phyloP scores from a whole-genome alignment of 306 rosid species.

The Fragaria ananassa region DNA sequence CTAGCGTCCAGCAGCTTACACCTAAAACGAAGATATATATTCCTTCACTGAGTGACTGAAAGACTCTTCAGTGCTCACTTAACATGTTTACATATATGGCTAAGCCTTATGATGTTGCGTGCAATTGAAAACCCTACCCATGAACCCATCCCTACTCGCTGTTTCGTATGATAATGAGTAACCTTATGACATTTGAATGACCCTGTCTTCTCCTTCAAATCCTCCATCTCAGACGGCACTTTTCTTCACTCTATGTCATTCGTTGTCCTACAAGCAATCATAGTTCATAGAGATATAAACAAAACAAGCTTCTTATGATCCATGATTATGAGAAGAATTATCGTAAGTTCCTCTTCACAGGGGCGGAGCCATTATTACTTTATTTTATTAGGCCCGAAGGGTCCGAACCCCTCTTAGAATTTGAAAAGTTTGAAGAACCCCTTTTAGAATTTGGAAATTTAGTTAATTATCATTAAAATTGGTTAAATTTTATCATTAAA shows the following conservation, averaged over 20 bases:
- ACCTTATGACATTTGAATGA: slow-evolving; percentile 46
- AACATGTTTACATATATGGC: not conserved
- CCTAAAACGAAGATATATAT: slow-evolving; percentile 46
- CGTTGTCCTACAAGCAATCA: slow-evolving; percentile 39
- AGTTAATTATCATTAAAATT: too few species aligned
- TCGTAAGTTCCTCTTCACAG: not conserved
- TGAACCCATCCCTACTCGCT: slow-evolving; percentile 15
- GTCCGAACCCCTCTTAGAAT: too few species aligned
- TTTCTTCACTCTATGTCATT: slow-evolving; percentile 20
- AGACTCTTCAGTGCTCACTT: slow-evolving; percentile 30
- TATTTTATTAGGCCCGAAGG: too few species aligned
- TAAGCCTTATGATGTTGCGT: slow-evolving; percentile 18
- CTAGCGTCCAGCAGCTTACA: slow-evolving; percentile 37
- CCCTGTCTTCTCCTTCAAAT: not conserved
- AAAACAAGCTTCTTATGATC: not conserved
- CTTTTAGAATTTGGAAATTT: too few species aligned
- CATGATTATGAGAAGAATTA: slow-evolving; percentile 8
- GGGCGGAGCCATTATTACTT: too few species aligned
- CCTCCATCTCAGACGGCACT: not conserved
- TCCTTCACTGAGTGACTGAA: not conserved
- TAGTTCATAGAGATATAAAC: slow-evolving; percentile 6
- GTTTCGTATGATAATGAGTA: slow-evolving; percentile 34
- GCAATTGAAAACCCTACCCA: slow-evolving; percentile 35
- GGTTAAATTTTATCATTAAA: too few species aligned
- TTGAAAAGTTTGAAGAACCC: too few species aligned